Percentiles rank a stretch among this genome's conserved stretches.
phyloP scores from a whole-genome alignment of 805 yeast genomes.

The Myxozyma sirexii region DNA sequence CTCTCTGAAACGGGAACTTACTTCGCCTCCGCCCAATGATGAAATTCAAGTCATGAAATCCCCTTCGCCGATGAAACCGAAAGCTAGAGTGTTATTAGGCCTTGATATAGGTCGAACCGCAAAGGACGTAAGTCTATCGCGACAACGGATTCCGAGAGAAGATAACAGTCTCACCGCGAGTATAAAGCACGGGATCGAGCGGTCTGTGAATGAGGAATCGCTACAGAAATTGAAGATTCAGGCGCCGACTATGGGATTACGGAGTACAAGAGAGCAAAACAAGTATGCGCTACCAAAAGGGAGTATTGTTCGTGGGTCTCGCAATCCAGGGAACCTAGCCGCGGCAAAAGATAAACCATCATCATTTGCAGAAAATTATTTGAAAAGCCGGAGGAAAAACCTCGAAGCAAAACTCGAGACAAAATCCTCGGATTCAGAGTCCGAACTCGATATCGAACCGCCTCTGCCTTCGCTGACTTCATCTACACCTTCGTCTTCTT shows the following conservation, averaged over 20 bases:
- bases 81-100: slow-evolving; percentile 35
- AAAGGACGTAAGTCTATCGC: slow-evolving; percentile 31
- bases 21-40: background rate
- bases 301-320: background rate
- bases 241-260: slow-evolving; percentile 3
- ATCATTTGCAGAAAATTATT: slow-evolving; percentile 9
- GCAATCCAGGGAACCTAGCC: background rate
- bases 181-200: slow-evolving; percentile 8
- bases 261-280: background rate
- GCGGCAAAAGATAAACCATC: background rate
- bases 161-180: background rate
- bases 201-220: background rate
- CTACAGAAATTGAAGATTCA: background rate
- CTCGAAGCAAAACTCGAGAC: background rate
- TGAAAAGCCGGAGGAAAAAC: background rate
- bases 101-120: slow-evolving; percentile 36
- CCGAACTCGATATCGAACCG: slow-evolving; percentile 15
- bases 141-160: background rate
- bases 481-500: background rate
- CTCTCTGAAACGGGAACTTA: background rate
- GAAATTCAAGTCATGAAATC: slow-evolving; percentile 28
- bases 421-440: slow-evolving; percentile 5
- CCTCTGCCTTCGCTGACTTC: background rate
- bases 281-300: background rate
- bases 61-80: slow-evolving; percentile 29